Conservation (phyloP, 73 alveolate genomes). For the Paramecium tetraurelia region DNA sequence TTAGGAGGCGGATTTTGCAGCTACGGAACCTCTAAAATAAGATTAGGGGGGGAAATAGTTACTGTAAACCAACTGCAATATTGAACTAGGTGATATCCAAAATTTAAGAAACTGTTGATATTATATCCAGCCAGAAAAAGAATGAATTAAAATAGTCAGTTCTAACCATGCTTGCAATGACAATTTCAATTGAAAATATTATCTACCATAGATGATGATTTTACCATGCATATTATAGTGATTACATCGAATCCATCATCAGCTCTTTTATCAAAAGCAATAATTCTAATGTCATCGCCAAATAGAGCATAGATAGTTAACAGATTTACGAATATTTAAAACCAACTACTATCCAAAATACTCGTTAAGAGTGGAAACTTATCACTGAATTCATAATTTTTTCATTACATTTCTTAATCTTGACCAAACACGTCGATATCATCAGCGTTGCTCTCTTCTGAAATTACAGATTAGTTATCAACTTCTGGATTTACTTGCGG, state of each 20-base stretch:
- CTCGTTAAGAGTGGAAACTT: not conserved
- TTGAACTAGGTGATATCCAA: slow-evolving; percentile 70
- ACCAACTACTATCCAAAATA: slow-evolving; percentile 25
- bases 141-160: slow-evolving; percentile 62
- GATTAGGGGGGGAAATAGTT: slow-evolving; percentile 62
- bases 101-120: slow-evolving; percentile 74
- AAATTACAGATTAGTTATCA: not conserved
- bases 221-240: slow-evolving; percentile 60
- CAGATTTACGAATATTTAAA: slow-evolving; percentile 65
- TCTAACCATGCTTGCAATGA: slow-evolving; percentile 63
- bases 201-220: slow-evolving; percentile 47
- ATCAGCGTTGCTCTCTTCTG: not conserved
- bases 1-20: slow-evolving; percentile 15
- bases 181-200: slow-evolving; percentile 69
- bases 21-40: slow-evolving; percentile 52
- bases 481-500: not conserved
- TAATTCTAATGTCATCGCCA: slow-evolving; percentile 83
- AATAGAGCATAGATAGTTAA: slow-evolving; percentile 84
- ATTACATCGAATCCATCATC: slow-evolving; percentile 69
- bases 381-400: not conserved
- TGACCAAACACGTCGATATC: not conserved
- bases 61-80: slow-evolving; percentile 60
- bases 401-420: not conserved
- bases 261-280: slow-evolving; percentile 65
- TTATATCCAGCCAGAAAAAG: slow-evolving; percentile 78